Evolutionary conservation across 306 rosid species (phyloP), one percentile per base, ranked within the genome.

Genomic region (Prunus salicina): DNA sequence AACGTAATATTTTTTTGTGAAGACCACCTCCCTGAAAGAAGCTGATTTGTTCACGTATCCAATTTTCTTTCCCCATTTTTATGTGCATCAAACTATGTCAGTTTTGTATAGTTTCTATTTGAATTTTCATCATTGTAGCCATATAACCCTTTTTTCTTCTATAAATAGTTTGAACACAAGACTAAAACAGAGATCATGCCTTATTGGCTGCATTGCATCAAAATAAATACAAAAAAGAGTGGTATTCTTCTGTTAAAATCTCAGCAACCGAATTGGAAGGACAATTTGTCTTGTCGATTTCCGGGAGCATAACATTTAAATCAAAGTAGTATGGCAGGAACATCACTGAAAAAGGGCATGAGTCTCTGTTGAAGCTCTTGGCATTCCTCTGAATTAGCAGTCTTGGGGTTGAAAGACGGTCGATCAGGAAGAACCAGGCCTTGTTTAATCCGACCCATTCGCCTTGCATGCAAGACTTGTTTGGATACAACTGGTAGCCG

Each of bases 401-500:
- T 86, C 81, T 74, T 81, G 24, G 89, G 97, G 32, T 90, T 60
- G 62, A 86, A 91, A 47, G 86, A 73, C 27, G 84, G 73, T 0
- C 71, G 62, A 67, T 86, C 91, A 65, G 82, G 87, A 13, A 90
- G 80, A 80, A 15, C 73, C 8, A 89, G 75, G 47, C 97, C 92
- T 86, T 92, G 96, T 73, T 95, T 92, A 53, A 87, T 62, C 27
- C 90, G 79, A 19, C 96, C 97, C 64, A 90, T 71, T 43, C 66
- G 78, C 90, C 96, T 81, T 6, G 97, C 86, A 72, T 92, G 97
- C 20, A 90, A 81, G 70, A 87, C 92, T 82, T 94, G 96, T 78
- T 80, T 81, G 11, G 86, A 74, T 50, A 87, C 77, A 2, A 89
- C 86, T 0, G 97, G 96, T 53, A 89, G 74, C 64, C 97, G 83